Evolutionary conservation across 805 yeast species (phyloP), one percentile per base, ranked within the genome.

Genomic region (Wickerhamomyces tratensis): DNA sequence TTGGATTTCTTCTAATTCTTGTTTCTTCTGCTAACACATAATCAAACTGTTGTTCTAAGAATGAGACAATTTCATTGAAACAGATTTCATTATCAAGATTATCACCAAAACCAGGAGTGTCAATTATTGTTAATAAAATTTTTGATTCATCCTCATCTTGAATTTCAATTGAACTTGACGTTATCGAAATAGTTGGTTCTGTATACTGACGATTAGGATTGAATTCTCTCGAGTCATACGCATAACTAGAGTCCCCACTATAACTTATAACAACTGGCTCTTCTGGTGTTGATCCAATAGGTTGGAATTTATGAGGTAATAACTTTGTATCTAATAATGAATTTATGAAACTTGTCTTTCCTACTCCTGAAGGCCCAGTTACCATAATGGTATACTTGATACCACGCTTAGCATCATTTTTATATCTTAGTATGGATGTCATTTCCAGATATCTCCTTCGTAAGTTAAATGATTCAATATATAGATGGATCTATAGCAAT

Each of bases 21-120:
- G 93, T 84, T 60, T 88, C 96, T 59, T 88, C 96, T 2, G 86
- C 86, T 39, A 88, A 70, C 0, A 85, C 87, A 43, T 72, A 66
- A 57, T 82, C 89, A 56, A 83, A 84, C 56, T 84, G 91, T 57
- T 81, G 87, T 57, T 81, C 83, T 53, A 85, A 63, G 57, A 74
- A 85, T 43, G 71, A 69, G 41, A 76, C 74, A 41, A 84, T 75
- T 56, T 84, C 93, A 11, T 64, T 67, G 53, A 74, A 77, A 56
- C 91, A 82, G 40, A 81, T 51, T 39, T 76, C 67, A 56, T 80
- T 84, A 63, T 88, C 78, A 47, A 82, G 69, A 40, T 69, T 69
- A 49, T 77, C 82, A 14, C 94, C 95, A 62, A 81, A 86, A 0
- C 88, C 89, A 5, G 86, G 87, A 30, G 88, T 82, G 54, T 86